Conservation (phyloP, 352 stramenopile genomes). For the Phytophthora litchii region DNA sequence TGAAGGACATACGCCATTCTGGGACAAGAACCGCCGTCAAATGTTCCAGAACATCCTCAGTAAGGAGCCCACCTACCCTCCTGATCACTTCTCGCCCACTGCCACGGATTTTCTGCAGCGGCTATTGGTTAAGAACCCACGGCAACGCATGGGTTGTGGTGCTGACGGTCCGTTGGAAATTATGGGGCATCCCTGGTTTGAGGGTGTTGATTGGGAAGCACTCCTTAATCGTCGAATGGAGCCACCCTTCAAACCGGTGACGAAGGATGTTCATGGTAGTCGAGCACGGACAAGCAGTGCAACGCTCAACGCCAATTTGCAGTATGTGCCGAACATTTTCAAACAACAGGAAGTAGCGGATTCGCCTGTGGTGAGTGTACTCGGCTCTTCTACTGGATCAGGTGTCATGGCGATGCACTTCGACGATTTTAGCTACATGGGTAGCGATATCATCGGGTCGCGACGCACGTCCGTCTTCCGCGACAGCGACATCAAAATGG, state of each 20-base stretch:
- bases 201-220: constrained; percentile 78
- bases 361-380: constrained; percentile 66
- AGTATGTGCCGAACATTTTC: constrained; percentile 84
- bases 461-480: constrained; percentile 83
- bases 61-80: constrained; percentile 66
- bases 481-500: constrained; percentile 87
- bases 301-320: constrained; percentile 59
- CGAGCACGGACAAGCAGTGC: constrained; percentile 56
- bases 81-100: constrained; percentile 64
- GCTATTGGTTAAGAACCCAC: constrained; percentile 79
- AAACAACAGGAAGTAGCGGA: constrained; percentile 85
- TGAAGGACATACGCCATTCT: constrained; percentile 82
- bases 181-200: constrained; percentile 84
- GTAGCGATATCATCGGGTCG: constrained; percentile 85
- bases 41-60: constrained; percentile 90
- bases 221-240: constrained; percentile 68
- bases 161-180: constrained; percentile 72
- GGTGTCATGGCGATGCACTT: constrained; percentile 84
- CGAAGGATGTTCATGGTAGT: constrained; percentile 38
- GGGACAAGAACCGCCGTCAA: constrained; percentile 80
- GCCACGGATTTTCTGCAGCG: constrained; percentile 72
- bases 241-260: constrained; percentile 72
- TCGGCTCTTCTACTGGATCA: constrained; percentile 50
- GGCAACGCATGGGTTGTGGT: constrained; percentile 66
- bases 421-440: constrained; percentile 90